Evolutionary conservation across 208 protist species (phyloP).

Genomic region (Acanthamoeba sp.): DNA sequence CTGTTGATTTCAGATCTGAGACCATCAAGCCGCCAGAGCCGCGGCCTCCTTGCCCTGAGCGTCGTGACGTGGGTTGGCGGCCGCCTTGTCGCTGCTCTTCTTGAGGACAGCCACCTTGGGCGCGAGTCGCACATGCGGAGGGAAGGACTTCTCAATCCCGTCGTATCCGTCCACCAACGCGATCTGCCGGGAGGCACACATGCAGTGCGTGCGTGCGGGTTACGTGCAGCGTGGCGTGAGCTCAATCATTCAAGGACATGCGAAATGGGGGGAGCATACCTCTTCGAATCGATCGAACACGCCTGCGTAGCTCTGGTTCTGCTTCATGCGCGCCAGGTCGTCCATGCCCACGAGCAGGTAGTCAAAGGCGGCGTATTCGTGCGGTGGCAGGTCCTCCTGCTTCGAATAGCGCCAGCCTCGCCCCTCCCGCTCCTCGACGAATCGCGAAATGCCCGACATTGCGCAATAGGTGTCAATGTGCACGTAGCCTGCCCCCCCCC

Average conservation of each 20-base stretch:
- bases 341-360: conserved; percentile 26
- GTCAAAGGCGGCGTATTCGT: conserved; percentile 15
- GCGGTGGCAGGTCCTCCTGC: conserved; percentile 10
- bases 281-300: conserved; percentile 34
- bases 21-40: too few species aligned
- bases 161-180: conserved; percentile 29
- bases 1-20: too few species aligned
- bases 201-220: neutral
- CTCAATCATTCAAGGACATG: neutral
- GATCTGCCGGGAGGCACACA: neutral
- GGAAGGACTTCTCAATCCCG: neutral
- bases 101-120: conserved; percentile 34
- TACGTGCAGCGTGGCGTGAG: neutral
- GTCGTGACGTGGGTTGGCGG: too few species aligned
- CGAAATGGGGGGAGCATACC: neutral
- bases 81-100: neutral
- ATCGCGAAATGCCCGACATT: conserved; percentile 84
- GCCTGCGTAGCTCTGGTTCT: neutral
- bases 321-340: neutral
- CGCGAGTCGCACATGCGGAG: conserved; percentile 6
- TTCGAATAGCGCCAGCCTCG: conserved; percentile 37
- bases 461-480: conserved; percentile 85
- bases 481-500: conserved; percentile 38
- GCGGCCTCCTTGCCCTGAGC: too few species aligned
- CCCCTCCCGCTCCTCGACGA: conserved; percentile 56